Evolutionary conservation across 176 grass and related monocot genomes (phyloP).

Genomic region (Oryza brachyantha): DNA sequence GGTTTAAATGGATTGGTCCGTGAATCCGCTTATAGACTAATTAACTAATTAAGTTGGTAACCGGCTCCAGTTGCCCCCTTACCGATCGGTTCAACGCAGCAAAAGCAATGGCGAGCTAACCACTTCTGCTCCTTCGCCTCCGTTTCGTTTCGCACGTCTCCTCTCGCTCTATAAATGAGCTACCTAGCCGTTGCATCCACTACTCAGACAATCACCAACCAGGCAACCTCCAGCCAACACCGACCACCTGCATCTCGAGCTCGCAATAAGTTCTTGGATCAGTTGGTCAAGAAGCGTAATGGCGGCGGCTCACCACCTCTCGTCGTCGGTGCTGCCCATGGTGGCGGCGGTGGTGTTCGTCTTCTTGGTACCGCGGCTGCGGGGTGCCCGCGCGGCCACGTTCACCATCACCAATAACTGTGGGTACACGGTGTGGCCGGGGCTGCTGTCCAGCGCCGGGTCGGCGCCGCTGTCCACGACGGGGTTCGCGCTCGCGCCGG

Average conservation of each 20-base stretch:
- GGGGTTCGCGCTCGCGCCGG: constrained; percentile 58
- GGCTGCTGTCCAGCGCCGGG: constrained; percentile 54
- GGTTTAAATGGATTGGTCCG: too few species aligned
- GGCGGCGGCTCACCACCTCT: background rate
- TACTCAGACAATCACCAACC: background rate
- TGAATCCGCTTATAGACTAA: too few species aligned
- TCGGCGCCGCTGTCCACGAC: constrained; percentile 43
- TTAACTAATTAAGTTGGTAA: too few species aligned
- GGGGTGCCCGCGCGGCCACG: constrained; percentile 36
- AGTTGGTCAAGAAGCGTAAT: background rate
- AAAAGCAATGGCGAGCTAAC: too few species aligned
- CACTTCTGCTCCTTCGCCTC: too few species aligned
- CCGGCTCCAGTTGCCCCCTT: too few species aligned
- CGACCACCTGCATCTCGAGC: background rate
- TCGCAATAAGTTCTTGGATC: background rate
- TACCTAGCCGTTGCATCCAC: background rate
- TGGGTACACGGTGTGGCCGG: constrained; percentile 61
- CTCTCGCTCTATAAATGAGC: too few species aligned
- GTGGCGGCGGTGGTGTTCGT: background rate
- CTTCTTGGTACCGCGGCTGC: background rate
- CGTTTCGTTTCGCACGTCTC: too few species aligned
- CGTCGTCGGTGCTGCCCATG: background rate
- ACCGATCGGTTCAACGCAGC: too few species aligned
- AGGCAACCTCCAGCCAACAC: too few species aligned
- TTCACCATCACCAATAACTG: constrained; percentile 68